phyloP scores from a whole-genome alignment of 495 filamentous ascomycete species.

The Umbilicaria muhlenbergii region DNA sequence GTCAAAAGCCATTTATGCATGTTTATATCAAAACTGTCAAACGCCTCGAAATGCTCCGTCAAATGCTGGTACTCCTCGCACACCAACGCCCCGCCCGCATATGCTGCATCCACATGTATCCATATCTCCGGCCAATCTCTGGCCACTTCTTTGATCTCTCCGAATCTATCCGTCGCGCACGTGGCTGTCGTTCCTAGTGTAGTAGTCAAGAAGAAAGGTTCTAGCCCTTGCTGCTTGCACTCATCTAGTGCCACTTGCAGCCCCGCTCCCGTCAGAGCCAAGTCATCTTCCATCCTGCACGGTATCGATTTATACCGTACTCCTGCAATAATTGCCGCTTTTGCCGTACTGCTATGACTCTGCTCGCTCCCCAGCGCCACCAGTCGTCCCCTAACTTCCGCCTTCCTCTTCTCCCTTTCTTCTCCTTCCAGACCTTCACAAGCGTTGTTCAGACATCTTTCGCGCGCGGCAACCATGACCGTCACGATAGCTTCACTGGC shows the following conservation, averaged over 20 bases:
- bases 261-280: conserved; percentile 51
- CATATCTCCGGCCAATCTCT: conserved; percentile 47
- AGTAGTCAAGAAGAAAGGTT: conserved; percentile 76
- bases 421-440: conserved; percentile 36
- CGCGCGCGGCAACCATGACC: conserved; percentile 76
- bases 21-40: conserved; percentile 88
- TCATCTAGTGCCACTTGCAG: conserved; percentile 46
- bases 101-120: conserved; percentile 95
- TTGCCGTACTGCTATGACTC: conserved; percentile 71
- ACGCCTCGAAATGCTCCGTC: conserved; percentile 40
- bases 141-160: conserved; percentile 48
- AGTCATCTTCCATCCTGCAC: conserved; percentile 42
- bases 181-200: conserved; percentile 79
- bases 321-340: conserved; percentile 75
- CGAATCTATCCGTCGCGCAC: conserved; percentile 73
- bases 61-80: conserved; percentile 67
- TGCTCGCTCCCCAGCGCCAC: conserved; percentile 71
- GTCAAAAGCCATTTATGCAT: conserved; percentile 97
- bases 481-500: conserved; percentile 82
- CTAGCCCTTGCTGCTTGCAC: conserved; percentile 43
- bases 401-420: conserved; percentile 48
- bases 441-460: conserved; percentile 39
- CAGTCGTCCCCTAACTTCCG: conserved; percentile 48
- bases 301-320: conserved; percentile 57
- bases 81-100: conserved; percentile 74